phyloP scores from a whole-genome alignment of 495 filamentous ascomycete genomes.

The Tuber borchii region DNA sequence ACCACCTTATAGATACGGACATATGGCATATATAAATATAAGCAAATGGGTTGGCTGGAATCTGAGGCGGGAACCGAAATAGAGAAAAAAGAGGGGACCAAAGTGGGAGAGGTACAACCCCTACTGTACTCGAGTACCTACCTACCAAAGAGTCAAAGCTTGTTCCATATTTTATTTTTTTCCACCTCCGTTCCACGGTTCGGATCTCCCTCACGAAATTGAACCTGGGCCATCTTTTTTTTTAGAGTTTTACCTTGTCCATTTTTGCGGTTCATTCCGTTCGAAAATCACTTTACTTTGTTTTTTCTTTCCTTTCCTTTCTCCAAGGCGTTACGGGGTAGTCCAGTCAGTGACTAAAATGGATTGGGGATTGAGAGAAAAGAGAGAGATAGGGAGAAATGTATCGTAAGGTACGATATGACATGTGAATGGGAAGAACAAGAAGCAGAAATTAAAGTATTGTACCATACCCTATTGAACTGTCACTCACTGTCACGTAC shows the following conservation, averaged over 20 bases:
- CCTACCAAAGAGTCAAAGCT: background rate
- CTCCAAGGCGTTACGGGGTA: background rate
- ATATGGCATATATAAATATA: background rate
- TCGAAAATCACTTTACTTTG: conserved; percentile 1
- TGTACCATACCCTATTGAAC: background rate
- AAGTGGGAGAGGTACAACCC: no score
- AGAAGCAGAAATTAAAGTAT: background rate
- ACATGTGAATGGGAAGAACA: background rate
- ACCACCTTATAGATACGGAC: background rate
- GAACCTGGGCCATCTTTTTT: background rate
- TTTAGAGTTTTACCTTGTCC: no score
- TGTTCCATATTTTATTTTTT: background rate
- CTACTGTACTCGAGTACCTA: no score
- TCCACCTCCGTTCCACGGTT: conserved; percentile 30
- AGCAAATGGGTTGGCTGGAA: background rate
- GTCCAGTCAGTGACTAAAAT: background rate
- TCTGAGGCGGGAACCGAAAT: background rate
- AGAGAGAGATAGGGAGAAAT: background rate
- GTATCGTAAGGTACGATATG: background rate
- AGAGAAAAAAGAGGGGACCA: no score
- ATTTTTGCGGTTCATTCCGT: conserved; percentile 28
- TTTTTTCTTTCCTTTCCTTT: background rate
- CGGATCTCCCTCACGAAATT: conserved; percentile 12
- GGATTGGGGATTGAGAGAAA: background rate
- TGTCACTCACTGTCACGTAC: background rate